Evolutionary conservation across 2,329 filamentous ascomycete species (phyloP).

Genomic region (Fusarium xylarioides): DNA sequence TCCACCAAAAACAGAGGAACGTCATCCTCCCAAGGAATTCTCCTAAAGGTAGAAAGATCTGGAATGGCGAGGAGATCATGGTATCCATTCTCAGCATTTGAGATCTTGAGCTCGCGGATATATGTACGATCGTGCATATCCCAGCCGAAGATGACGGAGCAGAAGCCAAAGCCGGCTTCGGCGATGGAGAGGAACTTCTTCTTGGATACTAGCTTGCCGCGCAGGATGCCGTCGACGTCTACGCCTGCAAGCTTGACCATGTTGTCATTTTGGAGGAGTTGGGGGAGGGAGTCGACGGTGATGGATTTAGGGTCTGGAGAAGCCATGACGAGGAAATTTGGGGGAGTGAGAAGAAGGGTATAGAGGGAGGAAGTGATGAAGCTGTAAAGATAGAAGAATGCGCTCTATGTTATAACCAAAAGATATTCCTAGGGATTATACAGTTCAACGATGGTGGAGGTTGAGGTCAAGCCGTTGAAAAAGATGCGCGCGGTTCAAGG

Average conservation of each 20-base stretch:
- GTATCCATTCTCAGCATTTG: slow-evolving; percentile 91
- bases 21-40: slow-evolving; percentile 91
- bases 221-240: slow-evolving; percentile 86
- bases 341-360: no score
- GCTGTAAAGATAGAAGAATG: not conserved
- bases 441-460: not conserved
- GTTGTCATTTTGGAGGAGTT: slow-evolving; percentile 74
- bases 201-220: slow-evolving; percentile 91
- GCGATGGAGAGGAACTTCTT: slow-evolving; percentile 89
- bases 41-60: slow-evolving; percentile 78
- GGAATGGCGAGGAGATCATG: slow-evolving; percentile 84
- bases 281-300: slow-evolving; percentile 71
- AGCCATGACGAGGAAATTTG: slow-evolving; percentile 37
- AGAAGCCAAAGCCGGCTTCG: slow-evolving; percentile 88
- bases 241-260: slow-evolving; percentile 89
- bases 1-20: slow-evolving; percentile 86
- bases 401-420: not conserved
- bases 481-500: slow-evolving; percentile 7
- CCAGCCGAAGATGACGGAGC: slow-evolving; percentile 94
- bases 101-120: slow-evolving; percentile 83
- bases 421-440: not conserved
- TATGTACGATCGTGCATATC: slow-evolving; percentile 97
- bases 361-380: not conserved
- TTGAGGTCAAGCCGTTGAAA: not conserved
- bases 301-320: slow-evolving; percentile 47